phyloP scores from a whole-genome alignment of 2,329 filamentous ascomycete genomes.

The Tolypocladium pustulatum region DNA sequence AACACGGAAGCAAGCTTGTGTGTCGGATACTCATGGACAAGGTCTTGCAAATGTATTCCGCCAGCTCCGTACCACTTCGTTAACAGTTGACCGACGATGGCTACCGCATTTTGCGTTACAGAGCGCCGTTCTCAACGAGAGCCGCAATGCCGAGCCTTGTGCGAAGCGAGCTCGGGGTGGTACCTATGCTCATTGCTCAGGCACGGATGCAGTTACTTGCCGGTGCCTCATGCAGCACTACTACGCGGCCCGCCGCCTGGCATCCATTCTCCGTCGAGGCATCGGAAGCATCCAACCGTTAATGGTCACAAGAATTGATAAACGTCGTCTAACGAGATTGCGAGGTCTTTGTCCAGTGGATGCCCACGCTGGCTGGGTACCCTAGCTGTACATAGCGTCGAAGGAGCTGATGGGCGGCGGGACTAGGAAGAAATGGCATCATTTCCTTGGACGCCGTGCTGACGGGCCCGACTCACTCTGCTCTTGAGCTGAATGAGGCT shows the following conservation, averaged over 20 bases:
- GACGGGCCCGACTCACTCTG: not conserved
- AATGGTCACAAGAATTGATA: not conserved
- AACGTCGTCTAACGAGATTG: slow-evolving; percentile 4
- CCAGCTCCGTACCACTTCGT: not conserved
- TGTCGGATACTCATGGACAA: not conserved
- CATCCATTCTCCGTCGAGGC: not conserved
- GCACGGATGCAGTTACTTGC: not conserved
- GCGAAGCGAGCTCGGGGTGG: not conserved
- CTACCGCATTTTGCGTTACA: not conserved
- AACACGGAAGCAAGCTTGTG: not conserved
- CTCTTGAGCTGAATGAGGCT: not conserved
- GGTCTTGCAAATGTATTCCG: too few species aligned
- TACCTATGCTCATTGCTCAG: not conserved
- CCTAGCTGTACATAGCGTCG: not conserved
- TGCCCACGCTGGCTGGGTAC: not conserved
- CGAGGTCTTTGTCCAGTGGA: not conserved
- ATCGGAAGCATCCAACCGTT: not conserved
- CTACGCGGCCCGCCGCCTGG: not conserved
- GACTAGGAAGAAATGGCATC: not conserved
- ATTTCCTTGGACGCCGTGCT: not conserved
- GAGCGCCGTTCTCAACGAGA: not conserved
- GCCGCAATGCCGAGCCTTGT: not conserved
- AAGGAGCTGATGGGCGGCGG: not conserved
- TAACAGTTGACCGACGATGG: not conserved
- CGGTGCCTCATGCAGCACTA: not conserved